These are phyloP conservation scores for Lasiosphaeris hirsuta DNA, from an alignment of 495 filamentous ascomycete species.

Conservation along the genomic window DNA sequence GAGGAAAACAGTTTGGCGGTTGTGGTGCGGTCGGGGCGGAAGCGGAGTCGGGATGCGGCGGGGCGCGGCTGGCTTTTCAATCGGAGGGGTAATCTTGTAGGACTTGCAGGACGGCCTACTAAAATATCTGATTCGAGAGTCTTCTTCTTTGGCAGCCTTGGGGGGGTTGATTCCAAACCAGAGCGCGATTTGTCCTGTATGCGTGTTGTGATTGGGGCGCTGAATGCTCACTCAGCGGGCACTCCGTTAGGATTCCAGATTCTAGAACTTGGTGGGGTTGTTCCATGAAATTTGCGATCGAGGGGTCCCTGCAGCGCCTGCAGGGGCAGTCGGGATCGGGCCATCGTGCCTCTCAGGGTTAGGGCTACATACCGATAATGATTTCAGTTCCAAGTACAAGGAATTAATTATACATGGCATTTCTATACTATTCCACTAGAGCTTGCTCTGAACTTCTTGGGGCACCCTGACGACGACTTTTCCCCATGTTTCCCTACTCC, in stretches of 20 bases:
- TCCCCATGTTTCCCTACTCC: slow-evolving; percentile 82
- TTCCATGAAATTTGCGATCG: slow-evolving; percentile 7
- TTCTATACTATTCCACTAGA: slow-evolving; percentile 28
- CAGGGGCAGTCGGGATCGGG: neutral
- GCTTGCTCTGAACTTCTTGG: slow-evolving; percentile 57
- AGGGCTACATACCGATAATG: neutral
- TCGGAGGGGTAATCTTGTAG: too few species aligned
- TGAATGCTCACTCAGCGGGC: neutral
- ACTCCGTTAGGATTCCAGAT: slow-evolving; percentile 1
- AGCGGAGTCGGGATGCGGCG: neutral
- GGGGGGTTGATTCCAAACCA: too few species aligned
- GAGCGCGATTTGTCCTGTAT: too few species aligned
- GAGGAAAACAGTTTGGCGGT: slow-evolving; percentile 84
- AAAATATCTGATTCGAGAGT: too few species aligned
- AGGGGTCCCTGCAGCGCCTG: neutral
- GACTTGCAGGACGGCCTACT: too few species aligned
- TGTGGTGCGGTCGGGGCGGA: slow-evolving; percentile 11
- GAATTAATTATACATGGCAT: neutral
- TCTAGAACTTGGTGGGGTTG: neutral
- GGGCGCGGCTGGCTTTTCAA: too few species aligned
- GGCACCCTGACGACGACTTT: slow-evolving; percentile 91
- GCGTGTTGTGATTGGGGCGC: neutral
- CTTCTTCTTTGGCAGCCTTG: too few species aligned
- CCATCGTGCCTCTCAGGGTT: neutral
- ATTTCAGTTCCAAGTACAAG: neutral